Evolutionary conservation across 2,329 filamentous ascomycete species (phyloP), one percentile per base, ranked within the genome.

Genomic region (Alternaria dauci): DNA sequence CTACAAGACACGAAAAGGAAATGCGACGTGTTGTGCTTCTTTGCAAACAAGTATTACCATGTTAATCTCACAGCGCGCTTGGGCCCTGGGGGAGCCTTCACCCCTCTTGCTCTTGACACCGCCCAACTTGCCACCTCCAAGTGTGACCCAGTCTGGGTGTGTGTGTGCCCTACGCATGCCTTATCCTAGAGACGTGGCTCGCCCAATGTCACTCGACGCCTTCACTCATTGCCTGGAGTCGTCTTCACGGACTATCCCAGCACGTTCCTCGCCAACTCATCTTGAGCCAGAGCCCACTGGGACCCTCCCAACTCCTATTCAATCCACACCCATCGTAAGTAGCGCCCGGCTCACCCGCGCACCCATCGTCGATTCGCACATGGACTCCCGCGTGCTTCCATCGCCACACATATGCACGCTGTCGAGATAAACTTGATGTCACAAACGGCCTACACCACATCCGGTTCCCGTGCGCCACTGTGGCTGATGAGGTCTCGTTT

Each of bases 1-100:
- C 42, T 38, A 18, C 16, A 59, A 55, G 44, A 43, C 34, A 41
- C 52, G 42, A 57, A 56, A 58, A 59, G 41, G 36, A 56, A 61
- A 55, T 48, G 57, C 57, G 60, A 52, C 47, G 56, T 63, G 60
- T 59, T 58, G 60, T 62, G 52, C 56, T 60, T 47, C 55, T 55
- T 42, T 57, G 55, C 25, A 59, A 38, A 34, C 43, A 52, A 32
- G 51, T 55, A 57, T 54, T 54, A 46, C 59, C 61, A 63, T 59
- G 58, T 51, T 55, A 58, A 60, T 53, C 50, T 61, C 56, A 55
- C 47, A 52, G 55, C 47, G 60, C 57, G 57, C 57, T 61, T 59
- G 59, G 55, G 55, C 59, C 57, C 30, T 39, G 52, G 52, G 39
- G 46, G 28, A 39, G 25, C 12, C 43, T 42, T 34, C 20, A 18